phyloP scores from a whole-genome alignment of 2,329 filamentous ascomycete species.

The Cercospora sp. region DNA sequence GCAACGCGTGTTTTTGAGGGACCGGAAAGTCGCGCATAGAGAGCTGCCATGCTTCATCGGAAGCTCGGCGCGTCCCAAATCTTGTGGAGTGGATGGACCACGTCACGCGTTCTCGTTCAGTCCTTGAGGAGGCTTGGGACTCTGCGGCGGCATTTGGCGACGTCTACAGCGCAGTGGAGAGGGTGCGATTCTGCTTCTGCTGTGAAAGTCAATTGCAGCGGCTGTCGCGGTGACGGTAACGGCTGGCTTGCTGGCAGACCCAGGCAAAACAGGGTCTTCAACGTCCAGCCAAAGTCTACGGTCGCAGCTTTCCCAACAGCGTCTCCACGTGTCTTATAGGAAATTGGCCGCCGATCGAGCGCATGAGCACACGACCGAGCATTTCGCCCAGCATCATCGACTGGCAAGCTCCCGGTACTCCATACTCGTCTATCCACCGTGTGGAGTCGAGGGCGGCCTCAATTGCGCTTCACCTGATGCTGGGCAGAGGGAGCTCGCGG shows the following conservation, averaged over 20 bases:
- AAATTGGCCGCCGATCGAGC: background rate
- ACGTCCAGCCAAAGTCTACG: slow-evolving; percentile 4
- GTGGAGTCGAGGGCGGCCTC: background rate
- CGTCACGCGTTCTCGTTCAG: background rate
- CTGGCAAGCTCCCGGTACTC: background rate
- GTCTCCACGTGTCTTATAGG: background rate
- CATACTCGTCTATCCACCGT: background rate
- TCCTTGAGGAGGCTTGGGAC: background rate
- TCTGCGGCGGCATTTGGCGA: background rate
- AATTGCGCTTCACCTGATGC: background rate
- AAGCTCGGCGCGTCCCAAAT: background rate
- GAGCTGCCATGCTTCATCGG: background rate
- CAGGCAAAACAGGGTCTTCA: background rate
- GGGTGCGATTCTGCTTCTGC: background rate
- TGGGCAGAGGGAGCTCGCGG: background rate
- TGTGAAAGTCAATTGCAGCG: background rate
- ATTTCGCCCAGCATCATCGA: background rate
- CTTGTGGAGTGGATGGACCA: background rate
- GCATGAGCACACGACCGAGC: background rate
- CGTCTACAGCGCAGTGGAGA: background rate
- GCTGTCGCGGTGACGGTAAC: background rate
- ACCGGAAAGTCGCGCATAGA: background rate
- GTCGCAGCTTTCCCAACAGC: background rate
- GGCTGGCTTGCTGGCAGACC: background rate
- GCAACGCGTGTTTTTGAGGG: background rate